Conservation (phyloP, 768 basidiomycete genomes). For the Suillus sp. region DNA sequence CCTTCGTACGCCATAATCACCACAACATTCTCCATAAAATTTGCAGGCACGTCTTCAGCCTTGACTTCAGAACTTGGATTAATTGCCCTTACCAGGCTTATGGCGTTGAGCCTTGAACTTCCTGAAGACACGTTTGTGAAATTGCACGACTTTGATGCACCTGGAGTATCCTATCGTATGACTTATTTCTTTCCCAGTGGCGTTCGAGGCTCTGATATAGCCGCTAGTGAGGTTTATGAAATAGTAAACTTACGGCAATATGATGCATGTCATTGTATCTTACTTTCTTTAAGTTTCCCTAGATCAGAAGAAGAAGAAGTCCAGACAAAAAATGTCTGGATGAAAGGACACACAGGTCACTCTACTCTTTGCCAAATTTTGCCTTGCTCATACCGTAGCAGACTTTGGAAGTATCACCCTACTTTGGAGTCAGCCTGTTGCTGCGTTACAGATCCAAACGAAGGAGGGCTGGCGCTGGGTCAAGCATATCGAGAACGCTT, state of each 20-base stretch:
- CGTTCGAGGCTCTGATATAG: background rate
- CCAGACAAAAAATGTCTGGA: slow-evolving; percentile 56
- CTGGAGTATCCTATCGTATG: slow-evolving; percentile 46
- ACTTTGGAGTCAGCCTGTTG: slow-evolving; percentile 62
- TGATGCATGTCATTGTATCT: background rate
- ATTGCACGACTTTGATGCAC: slow-evolving; percentile 45
- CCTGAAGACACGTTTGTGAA: slow-evolving; percentile 54
- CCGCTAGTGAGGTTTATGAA: slow-evolving; percentile 63
- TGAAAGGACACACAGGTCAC: slow-evolving; percentile 61
- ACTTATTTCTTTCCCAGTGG: background rate
- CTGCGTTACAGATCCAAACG: slow-evolving; percentile 57
- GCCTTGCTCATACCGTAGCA: slow-evolving; percentile 14
- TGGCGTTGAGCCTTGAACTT: slow-evolving; percentile 54
- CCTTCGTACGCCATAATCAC: slow-evolving; percentile 54
- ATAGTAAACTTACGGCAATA: slow-evolving; percentile 44
- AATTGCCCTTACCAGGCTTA: slow-evolving; percentile 35
- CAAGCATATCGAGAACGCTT: slow-evolving; percentile 58
- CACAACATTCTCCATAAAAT: slow-evolving; percentile 51
- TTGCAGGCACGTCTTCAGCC: slow-evolving; percentile 36
- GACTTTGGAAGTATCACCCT: slow-evolving; percentile 60
- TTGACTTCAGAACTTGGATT: background rate
- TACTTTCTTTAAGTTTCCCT: slow-evolving; percentile 42
- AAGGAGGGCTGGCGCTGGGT: slow-evolving; percentile 62
- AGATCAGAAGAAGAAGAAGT: slow-evolving; percentile 50
- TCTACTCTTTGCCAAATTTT: background rate